Base-by-base conservation (phyloP, 2,329 filamentous ascomycete species). In the Fusarium brachygibbosum region DNA sequence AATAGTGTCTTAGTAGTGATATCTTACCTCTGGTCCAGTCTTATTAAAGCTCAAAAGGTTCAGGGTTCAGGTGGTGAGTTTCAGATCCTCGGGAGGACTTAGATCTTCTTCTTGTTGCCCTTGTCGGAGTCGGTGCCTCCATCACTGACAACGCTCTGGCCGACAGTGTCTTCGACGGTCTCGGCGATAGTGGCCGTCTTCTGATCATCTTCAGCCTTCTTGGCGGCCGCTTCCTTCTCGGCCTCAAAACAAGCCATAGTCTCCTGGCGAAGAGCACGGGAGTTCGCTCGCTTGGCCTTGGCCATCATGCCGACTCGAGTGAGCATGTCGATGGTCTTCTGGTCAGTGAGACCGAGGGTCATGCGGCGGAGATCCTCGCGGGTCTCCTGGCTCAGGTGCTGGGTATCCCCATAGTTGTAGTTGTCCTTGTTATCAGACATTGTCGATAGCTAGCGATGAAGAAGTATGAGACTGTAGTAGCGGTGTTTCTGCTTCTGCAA, bases 311-410 rank as follows among this genome's bases (percentile, higher is more conserved):
- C 72, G 5, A 63, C 51, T 17, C 58, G 50, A 0, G 68, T 64
- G 14, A 74, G 72, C 14, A 64, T 66, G 28, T 67, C 55, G 19
- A 73, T 74, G 16, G 72, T 74, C 13, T 25, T 31, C 45, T 74
- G 72, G 56, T 74, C 42, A 16, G 69, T 71, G n/a, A 74, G 70
- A 14, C 57, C 44, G 4, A 34, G 19, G 6, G 72, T 74, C 72
- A 74, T 74, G 7, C 72, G 70, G 5, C 66, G 53, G 12, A 72
- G 16, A n/a, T 59, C 63, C n/a, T 61, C 49, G 11, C 51, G 48
- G 17, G 48, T 59, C 28, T 62, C 42, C 11, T 72, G 49, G 17
- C 60, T 49, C 19, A 63, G 46, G 32, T 34, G 35, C n/a, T 41
- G 38, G 25, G 14, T 14, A 12, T 45, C 31, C 10, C 28, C 37